Evolutionary conservation across 1,139 yeast genomes (phyloP).

Genomic region (Spathaspora sp.): DNA sequence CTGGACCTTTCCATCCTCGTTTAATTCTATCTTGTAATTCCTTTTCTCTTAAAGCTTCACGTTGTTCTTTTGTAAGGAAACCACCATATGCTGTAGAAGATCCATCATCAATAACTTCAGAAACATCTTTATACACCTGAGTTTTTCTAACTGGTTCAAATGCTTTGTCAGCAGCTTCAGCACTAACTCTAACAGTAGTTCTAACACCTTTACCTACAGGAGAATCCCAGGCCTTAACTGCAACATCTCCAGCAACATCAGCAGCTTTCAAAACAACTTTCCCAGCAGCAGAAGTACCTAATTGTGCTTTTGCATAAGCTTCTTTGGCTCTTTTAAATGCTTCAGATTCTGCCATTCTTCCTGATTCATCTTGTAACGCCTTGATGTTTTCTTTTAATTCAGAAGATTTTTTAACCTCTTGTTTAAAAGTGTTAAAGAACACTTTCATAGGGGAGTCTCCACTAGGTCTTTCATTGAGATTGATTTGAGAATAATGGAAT

Average conservation of each 20-base stretch:
- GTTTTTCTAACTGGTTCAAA: slow-evolving; percentile 95
- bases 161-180: slow-evolving; percentile 79
- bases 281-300: slow-evolving; percentile 79
- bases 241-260: slow-evolving; percentile 89
- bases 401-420: slow-evolving; percentile 86
- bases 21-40: slow-evolving; percentile 50
- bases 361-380: slow-evolving; percentile 95
- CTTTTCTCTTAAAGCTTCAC: slow-evolving; percentile 71
- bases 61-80: slow-evolving; percentile 79
- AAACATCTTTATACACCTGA: slow-evolving; percentile 82
- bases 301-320: slow-evolving; percentile 85
- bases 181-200: slow-evolving; percentile 74
- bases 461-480: slow-evolving; percentile 21
- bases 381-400: slow-evolving; percentile 92
- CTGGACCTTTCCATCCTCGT: slow-evolving; percentile 66
- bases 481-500: slow-evolving; percentile 11
- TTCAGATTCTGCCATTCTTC: slow-evolving; percentile 89
- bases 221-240: slow-evolving; percentile 94
- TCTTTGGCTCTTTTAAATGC: slow-evolving; percentile 92
- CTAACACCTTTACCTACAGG: slow-evolving; percentile 89
- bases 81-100: slow-evolving; percentile 90
- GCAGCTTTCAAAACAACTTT: slow-evolving; percentile 87
- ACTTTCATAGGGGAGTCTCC: slow-evolving; percentile 83
- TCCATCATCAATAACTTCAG: slow-evolving; percentile 90
- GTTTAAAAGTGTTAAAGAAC: slow-evolving; percentile 86